These are phyloP conservation scores for Cryptococcus deneoformans DNA, from an alignment of 1,284 basidiomycete genomes.

Conservation along the genomic window DNA sequence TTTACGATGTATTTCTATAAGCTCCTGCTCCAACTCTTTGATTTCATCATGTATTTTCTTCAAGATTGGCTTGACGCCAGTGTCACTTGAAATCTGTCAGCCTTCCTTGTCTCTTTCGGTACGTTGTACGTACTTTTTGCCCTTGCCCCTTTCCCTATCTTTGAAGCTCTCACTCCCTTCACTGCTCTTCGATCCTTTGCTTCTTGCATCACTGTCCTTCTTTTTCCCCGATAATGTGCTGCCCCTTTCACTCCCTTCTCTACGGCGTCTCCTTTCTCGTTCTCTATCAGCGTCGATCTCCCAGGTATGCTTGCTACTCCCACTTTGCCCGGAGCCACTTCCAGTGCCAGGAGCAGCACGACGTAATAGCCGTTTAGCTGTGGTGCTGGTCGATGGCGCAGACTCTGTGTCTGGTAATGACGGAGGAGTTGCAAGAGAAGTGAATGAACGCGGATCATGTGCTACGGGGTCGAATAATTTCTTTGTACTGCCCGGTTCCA, in stretches of 20 bases:
- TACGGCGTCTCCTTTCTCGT: conserved; percentile 42
- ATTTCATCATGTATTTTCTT: conserved; percentile 48
- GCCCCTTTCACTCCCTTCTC: conserved; percentile 46
- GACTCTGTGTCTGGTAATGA: conserved; percentile 7
- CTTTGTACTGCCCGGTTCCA: conserved; percentile 8
- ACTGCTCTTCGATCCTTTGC: conserved; percentile 44
- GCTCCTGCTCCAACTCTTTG: conserved; percentile 43
- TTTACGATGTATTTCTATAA: conserved; percentile 48
- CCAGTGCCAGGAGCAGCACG: background rate
- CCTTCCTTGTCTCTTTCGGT: too few species aligned
- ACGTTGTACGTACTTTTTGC: conserved; percentile 29
- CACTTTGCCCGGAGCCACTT: conserved; percentile 1
- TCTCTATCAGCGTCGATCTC: conserved; percentile 47
- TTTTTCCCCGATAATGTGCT: conserved; percentile 15
- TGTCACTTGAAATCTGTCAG: conserved; percentile 33
- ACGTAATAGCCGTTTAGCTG: background rate
- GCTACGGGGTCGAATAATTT: conserved; percentile 54
- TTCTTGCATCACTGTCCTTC: conserved; percentile 35
- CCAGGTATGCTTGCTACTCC: conserved; percentile 17
- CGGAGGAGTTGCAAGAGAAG: conserved; percentile 7
- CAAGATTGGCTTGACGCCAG: conserved; percentile 48
- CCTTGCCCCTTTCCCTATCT: conserved; percentile 45
- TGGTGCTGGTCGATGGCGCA: background rate
- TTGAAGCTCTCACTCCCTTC: conserved; percentile 52
- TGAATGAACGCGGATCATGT: conserved; percentile 53